A percentile compares a stretch with the other conserved stretches of the same genome.
phyloP scores from a whole-genome alignment of 352 stramenopile species.

The Pythium folliculosum region DNA sequence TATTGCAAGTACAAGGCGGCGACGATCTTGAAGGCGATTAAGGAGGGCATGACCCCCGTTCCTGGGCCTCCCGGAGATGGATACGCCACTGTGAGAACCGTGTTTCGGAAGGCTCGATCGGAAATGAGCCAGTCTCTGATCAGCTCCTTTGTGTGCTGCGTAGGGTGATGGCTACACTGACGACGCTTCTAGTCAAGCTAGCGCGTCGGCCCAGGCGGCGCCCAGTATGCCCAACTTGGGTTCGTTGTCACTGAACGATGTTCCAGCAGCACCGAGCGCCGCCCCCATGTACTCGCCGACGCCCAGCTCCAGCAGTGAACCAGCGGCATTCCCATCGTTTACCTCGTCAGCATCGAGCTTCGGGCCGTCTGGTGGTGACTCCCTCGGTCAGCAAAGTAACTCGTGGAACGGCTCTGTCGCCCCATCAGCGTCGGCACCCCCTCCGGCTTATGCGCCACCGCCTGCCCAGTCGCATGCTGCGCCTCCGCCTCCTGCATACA shows the following conservation, averaged over 20 bases:
- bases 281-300: slow-evolving; percentile 8
- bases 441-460: slow-evolving; percentile 26
- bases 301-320: slow-evolving; percentile 18
- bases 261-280: slow-evolving; percentile 2
- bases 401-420: slow-evolving; percentile 16
- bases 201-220: background rate
- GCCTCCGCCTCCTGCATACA: slow-evolving; percentile 1
- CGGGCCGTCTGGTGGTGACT: slow-evolving; percentile 3
- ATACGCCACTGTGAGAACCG: slow-evolving; percentile 18
- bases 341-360: slow-evolving; percentile 46
- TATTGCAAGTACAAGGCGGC: slow-evolving; percentile 97
- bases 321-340: slow-evolving; percentile 47
- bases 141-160: background rate
- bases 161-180: slow-evolving; percentile 12
- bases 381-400: slow-evolving; percentile 8
- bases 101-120: background rate
- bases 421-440: slow-evolving; percentile 17
- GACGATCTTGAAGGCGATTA: slow-evolving; percentile 95
- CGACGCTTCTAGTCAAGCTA: background rate
- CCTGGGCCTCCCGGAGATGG: slow-evolving; percentile 69
- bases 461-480: slow-evolving; percentile 4
- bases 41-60: slow-evolving; percentile 85
- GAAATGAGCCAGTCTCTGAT: background rate
- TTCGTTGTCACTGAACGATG: slow-evolving; percentile 14
- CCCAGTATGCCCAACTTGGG: slow-evolving; percentile 9